These are phyloP conservation scores for Hypoxylon subgilvum DNA, from an alignment of 495 filamentous ascomycete genomes.

Conservation along the genomic window DNA sequence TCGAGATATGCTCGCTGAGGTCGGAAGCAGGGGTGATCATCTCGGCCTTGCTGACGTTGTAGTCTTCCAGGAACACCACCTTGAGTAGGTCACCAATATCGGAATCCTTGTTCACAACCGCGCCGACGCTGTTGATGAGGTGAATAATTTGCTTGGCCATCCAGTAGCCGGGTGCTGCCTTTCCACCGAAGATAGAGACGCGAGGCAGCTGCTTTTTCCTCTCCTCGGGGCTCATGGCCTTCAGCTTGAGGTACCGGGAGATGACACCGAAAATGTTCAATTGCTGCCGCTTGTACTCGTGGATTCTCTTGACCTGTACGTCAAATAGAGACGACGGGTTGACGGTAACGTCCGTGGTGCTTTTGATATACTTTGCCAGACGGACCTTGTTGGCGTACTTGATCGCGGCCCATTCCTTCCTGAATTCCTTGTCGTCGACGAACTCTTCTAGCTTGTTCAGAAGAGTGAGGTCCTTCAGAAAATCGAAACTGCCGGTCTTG, in stretches of 20 bases:
- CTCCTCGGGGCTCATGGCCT: conserved; percentile 80
- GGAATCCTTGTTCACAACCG: conserved; percentile 88
- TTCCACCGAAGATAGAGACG: conserved; percentile 96
- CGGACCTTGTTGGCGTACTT: conserved; percentile 73
- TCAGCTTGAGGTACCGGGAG: conserved; percentile 89
- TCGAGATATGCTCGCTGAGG: conserved; percentile 98
- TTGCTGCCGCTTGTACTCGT: conserved; percentile 99
- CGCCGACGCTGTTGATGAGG: conserved; percentile 88
- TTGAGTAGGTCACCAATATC: conserved; percentile 94
- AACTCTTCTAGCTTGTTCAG: conserved; percentile 81
- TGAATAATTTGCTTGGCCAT: conserved; percentile 99
- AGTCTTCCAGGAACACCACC: conserved; percentile 96
- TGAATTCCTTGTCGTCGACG: conserved; percentile 85
- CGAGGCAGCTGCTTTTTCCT: conserved; percentile 88
- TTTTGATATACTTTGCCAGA: conserved; percentile 88
- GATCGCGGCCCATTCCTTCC: conserved; percentile 89
- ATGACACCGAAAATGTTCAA: conserved; percentile 99
- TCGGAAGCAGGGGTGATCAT: conserved; percentile 94
- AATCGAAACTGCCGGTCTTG: conserved; percentile 81
- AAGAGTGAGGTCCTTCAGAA: conserved; percentile 84
- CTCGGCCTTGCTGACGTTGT: conserved; percentile 99
- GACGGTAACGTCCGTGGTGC: conserved; percentile 75
- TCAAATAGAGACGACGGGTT: conserved; percentile 91
- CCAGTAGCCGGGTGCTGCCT: conserved; percentile 98
- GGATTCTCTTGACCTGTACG: conserved; percentile 97